phyloP scores from a whole-genome alignment of 179 eudicot species.

The Actinidia arguta region DNA sequence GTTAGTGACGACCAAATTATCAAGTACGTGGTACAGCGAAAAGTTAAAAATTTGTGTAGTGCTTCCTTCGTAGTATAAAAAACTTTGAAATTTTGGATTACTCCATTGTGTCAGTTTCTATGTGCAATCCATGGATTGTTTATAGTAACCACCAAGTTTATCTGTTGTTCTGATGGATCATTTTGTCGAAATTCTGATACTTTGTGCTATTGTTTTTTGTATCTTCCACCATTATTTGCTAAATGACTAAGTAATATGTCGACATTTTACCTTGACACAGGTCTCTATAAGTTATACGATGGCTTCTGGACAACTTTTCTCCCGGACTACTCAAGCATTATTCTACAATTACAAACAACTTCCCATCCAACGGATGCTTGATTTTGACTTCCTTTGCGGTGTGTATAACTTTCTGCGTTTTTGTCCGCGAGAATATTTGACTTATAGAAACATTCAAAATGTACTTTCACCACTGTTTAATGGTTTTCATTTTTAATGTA shows the following conservation, averaged over 20 bases:
- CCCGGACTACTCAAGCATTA: slow-evolving; percentile 93
- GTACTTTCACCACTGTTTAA: neutral
- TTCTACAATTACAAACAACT: slow-evolving; percentile 97
- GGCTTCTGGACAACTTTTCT: slow-evolving; percentile 99
- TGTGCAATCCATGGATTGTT: neutral
- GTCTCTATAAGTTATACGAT: slow-evolving; percentile 52
- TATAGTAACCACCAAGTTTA: neutral
- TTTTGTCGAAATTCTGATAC: neutral
- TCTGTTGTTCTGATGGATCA: neutral
- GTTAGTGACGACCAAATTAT: neutral
- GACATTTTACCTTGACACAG: slow-evolving; percentile 27
- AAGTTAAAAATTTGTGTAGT: neutral
- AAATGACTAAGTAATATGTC: neutral
- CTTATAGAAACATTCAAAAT: neutral
- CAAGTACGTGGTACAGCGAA: neutral
- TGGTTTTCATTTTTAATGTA: neutral
- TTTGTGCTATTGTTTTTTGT: neutral
- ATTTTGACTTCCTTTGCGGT: slow-evolving; percentile 99
- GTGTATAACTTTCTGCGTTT: slow-evolving; percentile 20
- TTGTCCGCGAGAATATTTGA: neutral
- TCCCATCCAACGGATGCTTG: slow-evolving; percentile 99
- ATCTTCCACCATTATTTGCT: neutral
- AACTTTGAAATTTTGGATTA: neutral
- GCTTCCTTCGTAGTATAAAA: neutral
- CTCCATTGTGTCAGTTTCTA: neutral